Percentiles rank a stretch among this genome's conserved stretches.
Conservation (phyloP, 2,329 filamentous ascomycete genomes). For the Podosphaera leucotricha region DNA sequence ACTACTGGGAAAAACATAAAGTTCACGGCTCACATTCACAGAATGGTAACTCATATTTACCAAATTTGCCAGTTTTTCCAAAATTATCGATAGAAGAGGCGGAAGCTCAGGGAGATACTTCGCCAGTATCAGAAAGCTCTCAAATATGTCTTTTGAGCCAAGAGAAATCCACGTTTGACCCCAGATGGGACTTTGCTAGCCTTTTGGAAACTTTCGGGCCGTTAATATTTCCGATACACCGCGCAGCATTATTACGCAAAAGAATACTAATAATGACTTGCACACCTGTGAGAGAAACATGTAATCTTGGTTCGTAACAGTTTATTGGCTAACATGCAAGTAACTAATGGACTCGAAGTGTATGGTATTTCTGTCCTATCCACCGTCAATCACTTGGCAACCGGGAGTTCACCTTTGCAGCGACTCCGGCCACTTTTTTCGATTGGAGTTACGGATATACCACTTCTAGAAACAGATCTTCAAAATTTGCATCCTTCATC, state of each 20-base stretch:
- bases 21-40: conserved; percentile 11
- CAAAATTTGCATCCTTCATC: conserved; percentile 20
- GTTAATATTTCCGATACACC: conserved; percentile 72
- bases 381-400: conserved; percentile 54
- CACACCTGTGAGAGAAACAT: conserved; percentile 62
- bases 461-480: conserved; percentile 43
- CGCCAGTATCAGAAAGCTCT: conserved; percentile 37
- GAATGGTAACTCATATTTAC: conserved; percentile 10
- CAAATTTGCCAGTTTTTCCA: conserved; percentile 19
- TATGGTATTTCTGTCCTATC: conserved; percentile 87
- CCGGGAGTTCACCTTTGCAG: conserved; percentile 33
- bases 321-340: background rate
- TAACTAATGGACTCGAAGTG: conserved; percentile 27
- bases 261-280: conserved; percentile 71
- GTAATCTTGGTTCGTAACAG: conserved; percentile 53
- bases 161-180: conserved; percentile 57
- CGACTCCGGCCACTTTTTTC: conserved; percentile 71
- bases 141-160: conserved; percentile 29
- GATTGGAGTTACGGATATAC: conserved; percentile 81
- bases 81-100: conserved; percentile 18
- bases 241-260: conserved; percentile 66
- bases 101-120: conserved; percentile 27
- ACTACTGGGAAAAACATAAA: conserved; percentile 54
- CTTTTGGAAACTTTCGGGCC: conserved; percentile 73
- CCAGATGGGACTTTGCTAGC: conserved; percentile 56